A percentile compares a stretch with the other conserved stretches of the same genome.
Evolutionary conservation across 371 early-diverging fungal genomes (phyloP).

Genomic region (Circinella minor): DNA sequence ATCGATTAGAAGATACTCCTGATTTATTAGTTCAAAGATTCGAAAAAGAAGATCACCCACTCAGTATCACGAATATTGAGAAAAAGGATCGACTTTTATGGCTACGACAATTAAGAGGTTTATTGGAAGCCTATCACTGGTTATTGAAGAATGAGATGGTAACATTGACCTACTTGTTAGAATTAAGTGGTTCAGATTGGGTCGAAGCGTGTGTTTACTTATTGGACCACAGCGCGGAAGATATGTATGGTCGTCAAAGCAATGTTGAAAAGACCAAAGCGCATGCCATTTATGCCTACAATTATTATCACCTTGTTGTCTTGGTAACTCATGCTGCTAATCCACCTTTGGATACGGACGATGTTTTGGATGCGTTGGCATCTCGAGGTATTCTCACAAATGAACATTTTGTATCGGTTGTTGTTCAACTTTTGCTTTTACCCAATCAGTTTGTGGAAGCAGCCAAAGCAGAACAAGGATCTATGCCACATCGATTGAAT

Average conservation of each 20-base stretch:
- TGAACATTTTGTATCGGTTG: conserved; percentile 9
- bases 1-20: conserved; percentile 11
- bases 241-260: conserved; percentile 10
- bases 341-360: background rate
- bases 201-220: conserved; percentile 21
- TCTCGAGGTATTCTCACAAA: conserved; percentile 15
- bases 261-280: conserved; percentile 20
- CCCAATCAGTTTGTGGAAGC: conserved; percentile 33
- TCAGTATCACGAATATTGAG: conserved; percentile 14
- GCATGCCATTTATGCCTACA: conserved; percentile 26
- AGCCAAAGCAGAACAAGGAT: conserved; percentile 30
- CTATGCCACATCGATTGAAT: conserved; percentile 22
- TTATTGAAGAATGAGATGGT: conserved; percentile 36
- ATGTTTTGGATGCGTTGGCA: background rate
- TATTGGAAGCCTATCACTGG: conserved; percentile 50
- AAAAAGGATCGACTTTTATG: conserved; percentile 16
- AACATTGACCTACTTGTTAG: background rate
- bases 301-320: conserved; percentile 22
- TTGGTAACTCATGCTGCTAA: conserved; percentile 23
- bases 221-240: conserved; percentile 17
- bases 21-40: conserved; percentile 14
- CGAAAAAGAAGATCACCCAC: conserved; percentile 23
- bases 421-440: conserved; percentile 30
- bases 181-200: conserved; percentile 18
- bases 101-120: conserved; percentile 31